These are phyloP conservation scores for Boletus reticulatus DNA, from an alignment of 768 basidiomycete species.

Conservation along the genomic window DNA sequence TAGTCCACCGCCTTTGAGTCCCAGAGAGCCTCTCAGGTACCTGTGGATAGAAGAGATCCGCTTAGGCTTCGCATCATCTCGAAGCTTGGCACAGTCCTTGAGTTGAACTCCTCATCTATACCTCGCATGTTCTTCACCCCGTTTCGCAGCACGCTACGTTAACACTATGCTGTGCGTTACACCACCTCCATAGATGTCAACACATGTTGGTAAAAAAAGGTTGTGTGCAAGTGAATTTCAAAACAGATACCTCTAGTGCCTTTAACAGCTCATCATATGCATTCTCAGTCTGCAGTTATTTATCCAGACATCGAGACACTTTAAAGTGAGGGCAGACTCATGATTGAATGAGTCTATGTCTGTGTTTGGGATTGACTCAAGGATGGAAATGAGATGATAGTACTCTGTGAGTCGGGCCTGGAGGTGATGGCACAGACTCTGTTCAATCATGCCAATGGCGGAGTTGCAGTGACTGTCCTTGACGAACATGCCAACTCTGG, in stretches of 20 bases:
- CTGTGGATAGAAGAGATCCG: too few relatives aligned
- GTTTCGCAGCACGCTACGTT: too few relatives aligned
- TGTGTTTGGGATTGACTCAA: conserved; percentile 55
- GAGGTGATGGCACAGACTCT: conserved; percentile 93
- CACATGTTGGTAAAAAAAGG: too few relatives aligned
- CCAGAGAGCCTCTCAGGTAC: too few relatives aligned
- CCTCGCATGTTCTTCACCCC: too few relatives aligned
- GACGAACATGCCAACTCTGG: conserved; percentile 75
- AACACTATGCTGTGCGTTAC: too few relatives aligned
- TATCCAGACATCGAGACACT: conserved; percentile 89
- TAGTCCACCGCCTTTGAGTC: too few relatives aligned
- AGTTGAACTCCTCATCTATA: too few relatives aligned
- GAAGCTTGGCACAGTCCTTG: too few relatives aligned
- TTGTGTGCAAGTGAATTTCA: background rate
- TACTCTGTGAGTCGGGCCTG: conserved; percentile 89
- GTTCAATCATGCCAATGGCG: conserved; percentile 94
- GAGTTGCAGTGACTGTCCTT: conserved; percentile 62
- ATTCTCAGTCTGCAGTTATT: conserved; percentile 91
- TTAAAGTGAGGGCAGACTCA: conserved; percentile 74
- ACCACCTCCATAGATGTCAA: too few relatives aligned
- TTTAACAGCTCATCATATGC: conserved; percentile 96
- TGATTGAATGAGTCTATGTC: conserved; percentile 28
- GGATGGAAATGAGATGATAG: conserved; percentile 85
- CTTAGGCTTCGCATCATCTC: too few relatives aligned
- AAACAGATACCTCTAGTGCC: conserved; percentile 69